Conservation (phyloP, 495 filamentous ascomycete genomes). For the Acidomyces sp. region DNA sequence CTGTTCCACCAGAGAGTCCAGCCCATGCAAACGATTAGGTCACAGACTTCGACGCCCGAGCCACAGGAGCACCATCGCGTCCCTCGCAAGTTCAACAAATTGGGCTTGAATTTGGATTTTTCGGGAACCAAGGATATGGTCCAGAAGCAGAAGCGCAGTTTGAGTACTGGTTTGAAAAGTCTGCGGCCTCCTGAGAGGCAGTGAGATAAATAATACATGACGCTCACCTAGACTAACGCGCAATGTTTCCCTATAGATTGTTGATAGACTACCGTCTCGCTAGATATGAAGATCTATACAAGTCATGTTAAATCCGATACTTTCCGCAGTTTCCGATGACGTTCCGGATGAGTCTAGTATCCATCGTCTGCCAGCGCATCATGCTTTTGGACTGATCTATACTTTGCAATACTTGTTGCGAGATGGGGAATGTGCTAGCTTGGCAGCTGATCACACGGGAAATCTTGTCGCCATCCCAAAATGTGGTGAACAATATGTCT, state of each 20-base stretch:
- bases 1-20: constrained; percentile 20
- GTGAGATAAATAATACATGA: constrained; percentile 5
- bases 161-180: constrained; percentile 11
- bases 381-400: too few relatives aligned
- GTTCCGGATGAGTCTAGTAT: constrained; percentile 1
- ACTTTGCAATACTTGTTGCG: too few relatives aligned
- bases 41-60: not conserved
- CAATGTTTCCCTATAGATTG: not conserved
- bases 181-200: constrained; percentile 10
- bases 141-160: constrained; percentile 17
- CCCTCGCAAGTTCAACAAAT: not conserved
- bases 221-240: not conserved
- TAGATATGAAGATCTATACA: not conserved
- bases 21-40: constrained; percentile 1
- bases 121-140: constrained; percentile 23
- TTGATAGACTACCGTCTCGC: not conserved
- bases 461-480: too few relatives aligned
- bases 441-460: too few relatives aligned
- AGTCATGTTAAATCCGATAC: not conserved
- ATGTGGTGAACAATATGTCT: too few relatives aligned
- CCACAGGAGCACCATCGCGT: constrained; percentile 6
- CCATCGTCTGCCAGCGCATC: too few relatives aligned
- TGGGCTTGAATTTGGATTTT: constrained; percentile 17
- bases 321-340: not conserved
- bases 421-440: too few relatives aligned